phyloP scores from a whole-genome alignment of 805 yeast species.

The Candida adriatica region DNA sequence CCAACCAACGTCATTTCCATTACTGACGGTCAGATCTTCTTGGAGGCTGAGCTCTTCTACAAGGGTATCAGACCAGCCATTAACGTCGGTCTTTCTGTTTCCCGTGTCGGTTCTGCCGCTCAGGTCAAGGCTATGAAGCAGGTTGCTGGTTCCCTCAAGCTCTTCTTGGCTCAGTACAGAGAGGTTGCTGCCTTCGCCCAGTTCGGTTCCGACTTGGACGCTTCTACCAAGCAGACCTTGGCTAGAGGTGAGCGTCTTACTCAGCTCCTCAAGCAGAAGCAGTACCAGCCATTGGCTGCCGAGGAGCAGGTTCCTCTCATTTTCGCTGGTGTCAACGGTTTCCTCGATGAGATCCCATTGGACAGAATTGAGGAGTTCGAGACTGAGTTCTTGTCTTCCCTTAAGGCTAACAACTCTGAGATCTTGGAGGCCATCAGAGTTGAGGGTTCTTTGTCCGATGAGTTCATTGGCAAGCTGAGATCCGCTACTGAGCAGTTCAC shows the following conservation, averaged over 20 bases:
- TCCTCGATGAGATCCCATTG: slow-evolving; percentile 80
- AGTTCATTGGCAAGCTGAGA: slow-evolving; percentile 80
- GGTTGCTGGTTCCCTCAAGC: slow-evolving; percentile 99
- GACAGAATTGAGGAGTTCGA: slow-evolving; percentile 88
- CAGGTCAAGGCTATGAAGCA: slow-evolving; percentile 99
- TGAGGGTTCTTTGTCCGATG: slow-evolving; percentile 88
- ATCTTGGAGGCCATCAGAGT: slow-evolving; percentile 78
- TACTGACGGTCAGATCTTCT: slow-evolving; percentile 97
- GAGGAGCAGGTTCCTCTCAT: slow-evolving; percentile 99
- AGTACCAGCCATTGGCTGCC: slow-evolving; percentile 93
- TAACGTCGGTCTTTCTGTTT: slow-evolving; percentile 98
- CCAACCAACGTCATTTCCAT: slow-evolving; percentile 97
- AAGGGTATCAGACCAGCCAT: slow-evolving; percentile 99
- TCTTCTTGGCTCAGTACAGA: slow-evolving; percentile 99
- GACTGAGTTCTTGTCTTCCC: slow-evolving; percentile 83
- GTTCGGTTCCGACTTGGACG: slow-evolving; percentile 99
- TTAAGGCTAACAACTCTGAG: slow-evolving; percentile 83
- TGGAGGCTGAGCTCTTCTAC: slow-evolving; percentile 99
- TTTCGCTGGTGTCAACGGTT: slow-evolving; percentile 99
- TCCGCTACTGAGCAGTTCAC: slow-evolving; percentile 87
- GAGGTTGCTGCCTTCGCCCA: slow-evolving; percentile 99
- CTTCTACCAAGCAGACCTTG: slow-evolving; percentile 98
- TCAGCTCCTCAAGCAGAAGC: slow-evolving; percentile 96
- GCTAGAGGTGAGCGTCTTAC: slow-evolving; percentile 99
- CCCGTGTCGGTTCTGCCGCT: slow-evolving; percentile 99